A percentile compares a stretch with the other conserved stretches of the same genome.
These are phyloP conservation scores for Blastobotrys capitulatus DNA, from an alignment of 1,139 yeast genomes.

Conservation along the genomic window DNA sequence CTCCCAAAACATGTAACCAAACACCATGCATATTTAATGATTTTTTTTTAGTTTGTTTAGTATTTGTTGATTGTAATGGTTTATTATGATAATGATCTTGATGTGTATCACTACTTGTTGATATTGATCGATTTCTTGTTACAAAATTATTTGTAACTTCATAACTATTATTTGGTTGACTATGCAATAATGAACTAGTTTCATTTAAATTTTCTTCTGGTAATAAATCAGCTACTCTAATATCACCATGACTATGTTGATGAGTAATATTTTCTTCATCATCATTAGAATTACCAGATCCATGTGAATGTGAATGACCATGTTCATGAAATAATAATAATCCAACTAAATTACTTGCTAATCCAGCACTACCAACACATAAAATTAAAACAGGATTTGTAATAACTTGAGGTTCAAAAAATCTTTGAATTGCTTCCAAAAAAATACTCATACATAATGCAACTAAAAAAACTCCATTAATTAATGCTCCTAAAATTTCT, in stretches of 20 bases:
- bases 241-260: not conserved
- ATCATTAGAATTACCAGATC: conserved; percentile 7
- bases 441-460: conserved; percentile 91
- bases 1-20: conserved; percentile 90
- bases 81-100: conserved; percentile 36
- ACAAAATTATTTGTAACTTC: not conserved
- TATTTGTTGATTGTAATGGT: conserved; percentile 23
- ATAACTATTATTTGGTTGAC: not conserved
- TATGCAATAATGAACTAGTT: not conserved
- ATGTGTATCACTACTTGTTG: conserved; percentile 24
- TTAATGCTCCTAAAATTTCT: conserved; percentile 90
- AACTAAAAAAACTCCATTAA: conserved; percentile 86
- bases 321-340: conserved; percentile 87
- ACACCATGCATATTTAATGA: conserved; percentile 97
- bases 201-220: conserved; percentile 15
- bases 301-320: conserved; percentile 53
- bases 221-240: conserved; percentile 14
- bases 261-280: conserved; percentile 10
- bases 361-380: conserved; percentile 77
- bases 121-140: conserved; percentile 12
- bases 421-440: conserved; percentile 87
- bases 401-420: conserved; percentile 73
- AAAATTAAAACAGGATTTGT: conserved; percentile 75
- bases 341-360: conserved; percentile 77
- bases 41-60: conserved; percentile 25